A percentile compares a stretch with the other conserved stretches of the same genome.
Evolutionary conservation across 1,284 basidiomycete genomes (phyloP).

Genomic region (Exobasidium cylindrosporum): DNA sequence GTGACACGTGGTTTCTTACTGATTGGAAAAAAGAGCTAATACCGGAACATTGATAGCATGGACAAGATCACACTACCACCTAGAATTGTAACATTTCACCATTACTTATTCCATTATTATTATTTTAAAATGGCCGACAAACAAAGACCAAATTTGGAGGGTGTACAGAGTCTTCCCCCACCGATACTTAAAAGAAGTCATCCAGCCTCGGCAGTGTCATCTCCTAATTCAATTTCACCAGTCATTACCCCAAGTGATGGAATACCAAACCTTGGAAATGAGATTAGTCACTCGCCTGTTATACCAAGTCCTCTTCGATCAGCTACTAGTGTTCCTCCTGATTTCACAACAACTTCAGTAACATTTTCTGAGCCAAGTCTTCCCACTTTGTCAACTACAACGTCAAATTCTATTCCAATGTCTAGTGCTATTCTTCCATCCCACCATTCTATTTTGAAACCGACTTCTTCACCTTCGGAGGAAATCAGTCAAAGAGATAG

Average conservation of each 20-base stretch:
- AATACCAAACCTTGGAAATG: background rate
- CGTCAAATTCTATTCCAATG: background rate
- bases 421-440: background rate
- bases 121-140: background rate
- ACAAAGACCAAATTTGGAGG: background rate
- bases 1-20: too few species aligned
- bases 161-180: background rate
- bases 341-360: background rate
- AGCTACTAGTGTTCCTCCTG: background rate
- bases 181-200: background rate
- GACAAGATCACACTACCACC: too few species aligned
- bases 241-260: background rate
- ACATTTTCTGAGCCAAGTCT: background rate
- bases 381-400: background rate
- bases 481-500: background rate
- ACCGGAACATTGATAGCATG: too few species aligned
- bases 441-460: background rate
- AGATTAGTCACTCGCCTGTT: background rate
- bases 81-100: too few species aligned
- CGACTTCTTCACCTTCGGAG: background rate
- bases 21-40: too few species aligned
- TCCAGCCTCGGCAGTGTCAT: background rate
- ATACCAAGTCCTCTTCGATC: background rate
- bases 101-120: too few species aligned
- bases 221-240: background rate